Evolutionary conservation across 2,329 filamentous ascomycete species (phyloP).

Genomic region (Xylariaceae sp.): DNA sequence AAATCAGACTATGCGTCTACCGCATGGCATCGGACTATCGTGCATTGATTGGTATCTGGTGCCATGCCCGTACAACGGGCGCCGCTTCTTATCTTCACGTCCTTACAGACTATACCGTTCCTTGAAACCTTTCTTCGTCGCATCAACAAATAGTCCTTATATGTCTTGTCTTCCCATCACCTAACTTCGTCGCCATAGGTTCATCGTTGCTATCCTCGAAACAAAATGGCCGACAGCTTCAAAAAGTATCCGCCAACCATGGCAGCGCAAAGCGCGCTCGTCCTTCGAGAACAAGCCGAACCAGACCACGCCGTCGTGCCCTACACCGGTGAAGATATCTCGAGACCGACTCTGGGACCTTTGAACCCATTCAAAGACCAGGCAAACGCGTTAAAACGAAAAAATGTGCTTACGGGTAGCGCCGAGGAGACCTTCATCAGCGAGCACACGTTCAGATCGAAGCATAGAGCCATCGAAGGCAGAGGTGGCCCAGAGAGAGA

Average conservation of each 20-base stretch:
- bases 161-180: background rate
- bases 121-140: background rate
- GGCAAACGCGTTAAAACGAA: slow-evolving; percentile 59
- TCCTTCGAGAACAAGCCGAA: slow-evolving; percentile 50
- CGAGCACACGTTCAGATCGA: slow-evolving; percentile 81
- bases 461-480: slow-evolving; percentile 77
- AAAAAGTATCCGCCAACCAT: slow-evolving; percentile 61
- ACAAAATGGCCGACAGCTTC: slow-evolving; percentile 51
- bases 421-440: slow-evolving; percentile 86
- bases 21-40: too few species aligned
- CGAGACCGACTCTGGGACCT: slow-evolving; percentile 61
- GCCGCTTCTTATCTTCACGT: too few species aligned
- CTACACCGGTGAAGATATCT: slow-evolving; percentile 68
- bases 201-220: background rate
- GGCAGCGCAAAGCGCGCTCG: slow-evolving; percentile 57
- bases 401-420: slow-evolving; percentile 77
- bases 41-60: too few species aligned
- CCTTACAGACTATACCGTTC: too few species aligned
- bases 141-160: background rate
- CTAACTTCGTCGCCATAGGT: background rate
- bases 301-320: slow-evolving; percentile 56
- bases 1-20: too few species aligned
- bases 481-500: slow-evolving; percentile 53
- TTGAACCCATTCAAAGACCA: slow-evolving; percentile 69
- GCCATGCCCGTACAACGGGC: too few species aligned